These are phyloP conservation scores for Elsinoe batatas DNA, from an alignment of 2,329 filamentous ascomycete genomes.

Conservation along the genomic window DNA sequence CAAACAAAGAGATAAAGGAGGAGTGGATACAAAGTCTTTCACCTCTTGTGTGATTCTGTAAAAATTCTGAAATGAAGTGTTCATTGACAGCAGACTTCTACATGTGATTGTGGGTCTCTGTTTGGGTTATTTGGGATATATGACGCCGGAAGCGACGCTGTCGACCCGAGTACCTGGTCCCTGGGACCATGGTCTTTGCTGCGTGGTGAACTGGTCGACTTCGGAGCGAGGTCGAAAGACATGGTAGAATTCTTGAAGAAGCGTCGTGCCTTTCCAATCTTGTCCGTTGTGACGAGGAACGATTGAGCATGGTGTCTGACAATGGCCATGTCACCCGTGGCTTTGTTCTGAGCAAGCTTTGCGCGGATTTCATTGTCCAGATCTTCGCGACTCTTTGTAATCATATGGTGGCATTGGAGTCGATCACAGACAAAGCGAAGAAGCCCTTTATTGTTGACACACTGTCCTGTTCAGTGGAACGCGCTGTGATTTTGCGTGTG, in stretches of 20 bases:
- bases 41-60: background rate
- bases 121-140: no score
- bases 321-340: background rate
- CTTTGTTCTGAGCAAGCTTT: background rate
- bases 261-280: background rate
- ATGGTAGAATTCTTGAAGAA: no score
- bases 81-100: background rate
- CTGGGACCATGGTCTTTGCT: no score
- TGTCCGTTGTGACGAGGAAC: background rate
- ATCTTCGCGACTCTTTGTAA: no score
- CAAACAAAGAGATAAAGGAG: background rate
- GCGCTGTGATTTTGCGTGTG: no score
- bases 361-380: no score
- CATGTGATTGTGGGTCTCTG: background rate
- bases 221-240: no score
- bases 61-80: background rate
- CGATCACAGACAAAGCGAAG: no score
- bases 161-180: background rate
- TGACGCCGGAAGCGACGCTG: background rate
- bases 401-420: no score
- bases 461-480: no score
- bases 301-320: background rate
- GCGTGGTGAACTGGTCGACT: no score
- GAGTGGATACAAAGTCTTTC: background rate
- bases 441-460: no score